Conservation (phyloP, 495 filamentous ascomycete species). For the Podospora anserina region DNA sequence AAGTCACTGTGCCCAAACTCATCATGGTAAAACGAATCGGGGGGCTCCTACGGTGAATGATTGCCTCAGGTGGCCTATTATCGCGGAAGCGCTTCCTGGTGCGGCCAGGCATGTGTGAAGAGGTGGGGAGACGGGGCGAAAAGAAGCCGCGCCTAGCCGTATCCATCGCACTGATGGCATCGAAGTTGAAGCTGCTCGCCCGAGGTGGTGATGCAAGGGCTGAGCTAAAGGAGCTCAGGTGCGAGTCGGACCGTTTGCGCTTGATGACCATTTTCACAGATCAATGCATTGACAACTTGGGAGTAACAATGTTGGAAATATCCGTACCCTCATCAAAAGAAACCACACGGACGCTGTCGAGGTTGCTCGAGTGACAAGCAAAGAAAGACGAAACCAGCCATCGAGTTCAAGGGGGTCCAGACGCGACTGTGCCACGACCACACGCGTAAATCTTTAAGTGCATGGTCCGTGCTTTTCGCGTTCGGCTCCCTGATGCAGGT, state of each 20-base stretch:
- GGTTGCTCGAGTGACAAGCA: not conserved
- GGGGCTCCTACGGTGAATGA: conserved; percentile 45
- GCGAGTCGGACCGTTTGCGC: conserved; percentile 52
- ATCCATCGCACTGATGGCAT: conserved; percentile 25
- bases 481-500: not conserved
- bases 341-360: not conserved
- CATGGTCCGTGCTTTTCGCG: conserved; percentile 17
- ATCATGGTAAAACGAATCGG: not conserved
- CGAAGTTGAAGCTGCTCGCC: conserved; percentile 29
- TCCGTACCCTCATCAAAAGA: not conserved
- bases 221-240: conserved; percentile 39
- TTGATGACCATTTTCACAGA: conserved; percentile 43
- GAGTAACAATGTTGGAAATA: not conserved
- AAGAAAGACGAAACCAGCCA: not conserved
- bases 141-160: conserved; percentile 24
- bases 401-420: conserved; percentile 8
- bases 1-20: conserved; percentile 11
- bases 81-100: conserved; percentile 51
- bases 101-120: conserved; percentile 40
- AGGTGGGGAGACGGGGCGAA: conserved; percentile 20
- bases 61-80: conserved; percentile 46
- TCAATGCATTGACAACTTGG: not conserved
- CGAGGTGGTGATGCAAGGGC: conserved; percentile 38
- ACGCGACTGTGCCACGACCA: conserved; percentile 1
- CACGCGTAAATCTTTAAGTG: conserved; percentile 4